phyloP scores from a whole-genome alignment of 768 basidiomycete genomes.

The Gymnopilus dilepis region DNA sequence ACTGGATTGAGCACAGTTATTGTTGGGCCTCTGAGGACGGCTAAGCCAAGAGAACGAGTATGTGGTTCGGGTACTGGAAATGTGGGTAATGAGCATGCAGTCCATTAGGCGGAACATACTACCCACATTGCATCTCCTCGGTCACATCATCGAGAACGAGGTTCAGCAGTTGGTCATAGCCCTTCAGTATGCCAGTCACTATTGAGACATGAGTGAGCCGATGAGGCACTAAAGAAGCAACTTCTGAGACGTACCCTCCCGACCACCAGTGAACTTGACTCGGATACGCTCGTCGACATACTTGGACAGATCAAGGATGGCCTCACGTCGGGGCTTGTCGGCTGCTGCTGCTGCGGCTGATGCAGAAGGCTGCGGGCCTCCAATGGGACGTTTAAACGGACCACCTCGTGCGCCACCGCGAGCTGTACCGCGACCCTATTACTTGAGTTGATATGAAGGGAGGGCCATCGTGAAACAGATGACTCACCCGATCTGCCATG shows the following conservation, averaged over 20 bases:
- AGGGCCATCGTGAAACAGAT: constrained; percentile 21
- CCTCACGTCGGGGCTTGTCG: constrained; percentile 89
- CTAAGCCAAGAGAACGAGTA: constrained; percentile 76
- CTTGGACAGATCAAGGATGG: constrained; percentile 93
- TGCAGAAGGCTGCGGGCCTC: constrained; percentile 41
- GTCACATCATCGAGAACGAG: constrained; percentile 96
- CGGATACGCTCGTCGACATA: constrained; percentile 91
- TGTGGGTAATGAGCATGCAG: neutral
- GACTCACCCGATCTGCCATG: constrained; percentile 70
- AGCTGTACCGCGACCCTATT: constrained; percentile 63
- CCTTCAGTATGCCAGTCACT: constrained; percentile 95
- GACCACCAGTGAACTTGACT: constrained; percentile 97
- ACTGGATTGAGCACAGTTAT: constrained; percentile 93
- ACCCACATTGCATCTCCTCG: constrained; percentile 57
- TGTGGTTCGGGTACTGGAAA: constrained; percentile 64
- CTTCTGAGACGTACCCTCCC: constrained; percentile 69
- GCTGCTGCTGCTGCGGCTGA: constrained; percentile 53
- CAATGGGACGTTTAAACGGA: constrained; percentile 52
- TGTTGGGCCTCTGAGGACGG: constrained; percentile 92
- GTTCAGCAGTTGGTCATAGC: constrained; percentile 95
- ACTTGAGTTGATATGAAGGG: constrained; percentile 42
- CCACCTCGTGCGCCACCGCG: constrained; percentile 46
- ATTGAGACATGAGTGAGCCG: constrained; percentile 12
- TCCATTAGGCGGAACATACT: neutral
- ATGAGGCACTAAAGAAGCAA: constrained; percentile 14